phyloP scores from a whole-genome alignment of 2,329 filamentous ascomycete genomes.

The Cercospora sp. region DNA sequence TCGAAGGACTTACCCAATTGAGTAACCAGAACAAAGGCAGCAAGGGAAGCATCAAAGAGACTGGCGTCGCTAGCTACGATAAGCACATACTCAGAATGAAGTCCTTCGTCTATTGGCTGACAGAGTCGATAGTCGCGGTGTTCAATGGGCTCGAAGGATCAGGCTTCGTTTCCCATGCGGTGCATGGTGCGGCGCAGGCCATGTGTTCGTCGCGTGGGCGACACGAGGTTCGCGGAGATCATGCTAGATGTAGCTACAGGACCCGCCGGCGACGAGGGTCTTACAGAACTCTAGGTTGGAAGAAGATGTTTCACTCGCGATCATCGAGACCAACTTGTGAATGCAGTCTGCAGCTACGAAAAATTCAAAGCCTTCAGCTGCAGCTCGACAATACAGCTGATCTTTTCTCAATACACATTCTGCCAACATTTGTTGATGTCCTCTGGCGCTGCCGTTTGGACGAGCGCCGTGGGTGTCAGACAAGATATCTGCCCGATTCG shows the following conservation, averaged over 20 bases:
- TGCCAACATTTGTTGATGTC: neutral
- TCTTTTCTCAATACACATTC: neutral
- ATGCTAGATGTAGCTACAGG: neutral
- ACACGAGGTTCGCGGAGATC: neutral
- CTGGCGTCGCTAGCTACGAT: neutral
- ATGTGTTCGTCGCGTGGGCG: neutral
- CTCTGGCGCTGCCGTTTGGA: neutral
- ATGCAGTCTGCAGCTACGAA: neutral
- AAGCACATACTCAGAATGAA: neutral
- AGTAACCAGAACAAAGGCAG: neutral
- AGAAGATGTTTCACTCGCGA: neutral
- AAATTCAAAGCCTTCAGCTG: neutral
- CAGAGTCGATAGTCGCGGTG: neutral
- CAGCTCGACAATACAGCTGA: too few relatives aligned
- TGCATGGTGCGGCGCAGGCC: neutral
- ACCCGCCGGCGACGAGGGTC: neutral
- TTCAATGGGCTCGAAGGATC: neutral
- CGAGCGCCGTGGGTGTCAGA: neutral
- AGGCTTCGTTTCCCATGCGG: neutral
- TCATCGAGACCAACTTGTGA: too few relatives aligned
- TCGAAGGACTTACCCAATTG: neutral
- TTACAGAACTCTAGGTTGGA: neutral
- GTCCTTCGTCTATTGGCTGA: neutral
- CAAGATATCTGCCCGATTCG: neutral
- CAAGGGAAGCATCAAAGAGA: neutral